Evolutionary conservation across 2,329 filamentous ascomycete species (phyloP), one percentile per base, ranked within the genome.

Genomic region (Basipetospora chlamydospora): DNA sequence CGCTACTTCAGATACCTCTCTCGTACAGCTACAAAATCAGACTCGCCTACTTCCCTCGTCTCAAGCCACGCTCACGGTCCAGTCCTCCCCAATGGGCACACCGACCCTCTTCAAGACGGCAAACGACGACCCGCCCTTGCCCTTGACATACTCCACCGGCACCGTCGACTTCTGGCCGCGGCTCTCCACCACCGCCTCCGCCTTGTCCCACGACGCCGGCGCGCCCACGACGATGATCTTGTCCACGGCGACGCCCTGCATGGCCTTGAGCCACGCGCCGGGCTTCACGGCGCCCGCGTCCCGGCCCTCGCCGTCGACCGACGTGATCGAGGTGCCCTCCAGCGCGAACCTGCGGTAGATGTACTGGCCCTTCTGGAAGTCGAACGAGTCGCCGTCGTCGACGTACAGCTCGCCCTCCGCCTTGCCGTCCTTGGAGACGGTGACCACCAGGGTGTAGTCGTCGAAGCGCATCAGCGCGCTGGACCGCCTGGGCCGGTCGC

Each of bases 301-400:
- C 2, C 65, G 64, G 18, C 59, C 57, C 47, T 71, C 73, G 6
- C 80, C 65, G 43, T 92, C 76, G n/a, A 67, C 67, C 1, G 81
- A 87, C 5, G 63, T 63, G n/a, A 96, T 62, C 1, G 64, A 65
- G 12, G 68, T 66, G 41, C 58, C 61, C 20, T 64, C 60, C 42
- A 87, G 80, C 17, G 61, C 63, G 59, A 98, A 95, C 41, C 65
- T 68, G 41, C 86, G 82, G 60, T 94, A 79, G 47, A 96, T 87
- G 57, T 81, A 94, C 42, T 85, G 85, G 9, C 87, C 88, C 43
- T 76, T 64, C 55, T 92, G 66, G 52, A 83, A 86, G 38, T 94
- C 85, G 46, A 87, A 98, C 1, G 80, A 82, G 57, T 96, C 87
- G 33, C 90, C 90, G 46, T 98, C 90, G 51, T 98, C 90, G 21